Conservation (phyloP, 345 rosid species). For the Mangifera indica region DNA sequence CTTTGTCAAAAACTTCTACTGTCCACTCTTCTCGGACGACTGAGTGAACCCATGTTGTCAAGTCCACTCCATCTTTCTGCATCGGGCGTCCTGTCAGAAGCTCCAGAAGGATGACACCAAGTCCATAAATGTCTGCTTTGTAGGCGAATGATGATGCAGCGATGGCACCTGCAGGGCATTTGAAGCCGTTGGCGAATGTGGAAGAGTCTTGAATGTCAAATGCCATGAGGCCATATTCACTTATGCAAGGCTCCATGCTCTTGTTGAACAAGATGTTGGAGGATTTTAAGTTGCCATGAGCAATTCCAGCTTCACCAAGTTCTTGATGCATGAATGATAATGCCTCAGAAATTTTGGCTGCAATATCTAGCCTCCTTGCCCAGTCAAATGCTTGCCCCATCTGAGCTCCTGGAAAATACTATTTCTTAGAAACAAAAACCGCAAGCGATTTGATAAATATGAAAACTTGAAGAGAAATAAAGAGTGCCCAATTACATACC, state of each 20-base stretch:
- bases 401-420: conserved; percentile 35
- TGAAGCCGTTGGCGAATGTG: conserved; percentile 2
- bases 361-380: conserved; percentile 45
- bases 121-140: conserved; percentile 40
- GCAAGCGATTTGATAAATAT: neutral
- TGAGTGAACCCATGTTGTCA: conserved; percentile 57
- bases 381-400: conserved; percentile 42
- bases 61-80: conserved; percentile 41
- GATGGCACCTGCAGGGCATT: neutral
- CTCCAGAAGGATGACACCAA: conserved; percentile 58
- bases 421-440: neutral
- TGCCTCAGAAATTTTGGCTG: conserved; percentile 39
- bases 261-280: conserved; percentile 51
- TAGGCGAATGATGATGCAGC: conserved; percentile 21
- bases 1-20: conserved; percentile 57
- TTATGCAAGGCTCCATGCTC: conserved; percentile 55
- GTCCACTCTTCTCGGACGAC: conserved; percentile 66
- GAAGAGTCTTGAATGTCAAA: conserved; percentile 20
- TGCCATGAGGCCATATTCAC: conserved; percentile 57
- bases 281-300: conserved; percentile 66
- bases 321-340: conserved; percentile 52
- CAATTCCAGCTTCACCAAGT: conserved; percentile 29
- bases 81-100: conserved; percentile 51
- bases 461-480: neutral
- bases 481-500: conserved; percentile 30